A percentile compares a stretch with the other conserved stretches of the same genome.
phyloP scores from a whole-genome alignment of 148 eudicot species.

The Diospyros kaki region DNA sequence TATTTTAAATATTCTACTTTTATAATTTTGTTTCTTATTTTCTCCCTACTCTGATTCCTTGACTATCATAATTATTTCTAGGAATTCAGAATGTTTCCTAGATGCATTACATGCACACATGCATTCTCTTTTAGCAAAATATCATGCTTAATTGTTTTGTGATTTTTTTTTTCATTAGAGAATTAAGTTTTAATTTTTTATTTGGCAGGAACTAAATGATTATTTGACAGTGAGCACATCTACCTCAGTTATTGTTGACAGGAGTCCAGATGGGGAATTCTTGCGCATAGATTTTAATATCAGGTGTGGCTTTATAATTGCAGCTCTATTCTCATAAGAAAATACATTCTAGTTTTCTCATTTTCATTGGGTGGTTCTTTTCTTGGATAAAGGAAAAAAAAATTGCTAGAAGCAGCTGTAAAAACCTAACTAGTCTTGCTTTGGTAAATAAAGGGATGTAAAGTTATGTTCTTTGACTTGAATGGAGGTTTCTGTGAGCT shows the following conservation, averaged over 20 bases:
- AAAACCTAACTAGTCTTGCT: background rate
- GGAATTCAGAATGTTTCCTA: background rate
- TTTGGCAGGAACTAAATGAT: constrained; percentile 69
- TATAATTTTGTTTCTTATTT: background rate
- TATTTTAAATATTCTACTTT: background rate
- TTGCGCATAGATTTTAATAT: constrained; percentile 82
- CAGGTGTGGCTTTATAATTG: constrained; percentile 42
- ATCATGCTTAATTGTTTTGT: background rate
- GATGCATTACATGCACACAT: background rate
- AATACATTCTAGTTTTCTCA: background rate
- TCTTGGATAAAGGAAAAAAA: background rate
- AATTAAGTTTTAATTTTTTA: constrained; percentile 15
- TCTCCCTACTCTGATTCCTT: background rate
- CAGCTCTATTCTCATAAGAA: background rate
- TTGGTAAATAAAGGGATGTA: background rate
- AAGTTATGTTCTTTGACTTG: constrained; percentile 4
- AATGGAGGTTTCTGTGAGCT: background rate
- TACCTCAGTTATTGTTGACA: constrained; percentile 81
- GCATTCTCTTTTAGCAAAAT: background rate
- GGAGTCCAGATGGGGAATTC: constrained; percentile 78
- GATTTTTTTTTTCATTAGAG: constrained; percentile 2
- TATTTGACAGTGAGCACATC: constrained; percentile 71
- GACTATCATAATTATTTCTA: background rate
- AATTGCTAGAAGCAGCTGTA: background rate
- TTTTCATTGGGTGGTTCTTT: background rate